These are phyloP conservation scores for Micromonas commoda DNA, from an alignment of 139 green algal species.

Conservation along the genomic window DNA sequence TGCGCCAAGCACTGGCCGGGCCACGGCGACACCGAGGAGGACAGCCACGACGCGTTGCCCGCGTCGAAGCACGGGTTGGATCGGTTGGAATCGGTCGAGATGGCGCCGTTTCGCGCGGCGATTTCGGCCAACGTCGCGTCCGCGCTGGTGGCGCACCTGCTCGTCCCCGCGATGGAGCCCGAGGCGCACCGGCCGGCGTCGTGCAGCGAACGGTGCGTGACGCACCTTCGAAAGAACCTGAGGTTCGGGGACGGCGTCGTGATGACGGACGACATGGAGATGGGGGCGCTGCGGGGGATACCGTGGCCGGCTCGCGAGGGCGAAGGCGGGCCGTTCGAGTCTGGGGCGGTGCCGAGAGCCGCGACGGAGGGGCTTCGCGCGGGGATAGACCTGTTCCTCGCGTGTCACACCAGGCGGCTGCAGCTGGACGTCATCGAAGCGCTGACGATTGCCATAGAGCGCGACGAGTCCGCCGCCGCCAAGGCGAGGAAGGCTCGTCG, in stretches of 20 bases:
- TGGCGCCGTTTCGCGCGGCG: constrained; percentile 17
- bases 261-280: constrained; percentile 50
- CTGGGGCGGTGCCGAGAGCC: too few species aligned
- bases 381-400: not conserved
- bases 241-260: constrained; percentile 40
- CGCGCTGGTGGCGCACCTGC: constrained; percentile 45
- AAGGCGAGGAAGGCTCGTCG: not conserved
- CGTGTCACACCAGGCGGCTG: not conserved
- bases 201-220: constrained; percentile 19
- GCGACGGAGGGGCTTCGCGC: not conserved
- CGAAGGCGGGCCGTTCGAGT: too few species aligned
- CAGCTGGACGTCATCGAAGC: not conserved
- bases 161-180: constrained; percentile 36
- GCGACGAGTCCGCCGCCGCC: too few species aligned
- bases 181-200: not conserved
- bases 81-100: constrained; percentile 27
- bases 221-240: constrained; percentile 33
- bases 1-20: constrained; percentile 51
- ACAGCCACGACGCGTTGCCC: constrained; percentile 44
- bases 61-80: constrained; percentile 30
- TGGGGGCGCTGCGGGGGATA: constrained; percentile 48
- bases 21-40: constrained; percentile 43
- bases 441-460: not conserved
- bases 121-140: constrained; percentile 39
- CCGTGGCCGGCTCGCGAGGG: too few species aligned